These are phyloP conservation scores for Platismatia glauca DNA, from an alignment of 495 filamentous ascomycete species.

Conservation along the genomic window DNA sequence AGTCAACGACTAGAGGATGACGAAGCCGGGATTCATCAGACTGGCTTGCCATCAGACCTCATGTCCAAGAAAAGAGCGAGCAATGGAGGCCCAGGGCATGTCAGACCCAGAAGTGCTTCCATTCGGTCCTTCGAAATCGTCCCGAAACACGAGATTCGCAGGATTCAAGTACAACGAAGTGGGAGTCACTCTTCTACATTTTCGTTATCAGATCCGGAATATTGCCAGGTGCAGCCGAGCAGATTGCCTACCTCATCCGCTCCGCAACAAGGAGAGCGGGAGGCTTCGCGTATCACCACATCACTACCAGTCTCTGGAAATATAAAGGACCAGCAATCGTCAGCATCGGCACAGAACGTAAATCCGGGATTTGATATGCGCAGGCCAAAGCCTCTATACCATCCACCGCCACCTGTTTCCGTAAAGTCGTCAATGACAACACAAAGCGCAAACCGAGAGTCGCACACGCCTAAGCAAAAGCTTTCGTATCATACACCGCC, in stretches of 20 bases:
- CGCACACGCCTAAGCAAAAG: not conserved
- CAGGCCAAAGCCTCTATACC: not conserved
- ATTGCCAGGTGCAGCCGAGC: not conserved
- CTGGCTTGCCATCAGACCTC: not conserved
- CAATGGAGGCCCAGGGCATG: constrained; percentile 13
- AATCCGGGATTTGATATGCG: not conserved
- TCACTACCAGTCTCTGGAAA: not conserved
- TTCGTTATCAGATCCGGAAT: not conserved
- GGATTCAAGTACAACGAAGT: constrained; percentile 12
- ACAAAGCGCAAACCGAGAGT: not conserved
- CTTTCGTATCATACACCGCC: not conserved
- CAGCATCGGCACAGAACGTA: not conserved
- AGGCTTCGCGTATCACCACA: not conserved
- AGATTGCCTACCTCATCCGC: not conserved
- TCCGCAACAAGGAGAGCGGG: not conserved
- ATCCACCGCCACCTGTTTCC: not conserved
- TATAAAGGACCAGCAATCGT: not conserved
- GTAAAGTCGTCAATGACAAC: not conserved
- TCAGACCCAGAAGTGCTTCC: constrained; percentile 19
- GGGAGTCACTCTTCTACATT: constrained; percentile 16
- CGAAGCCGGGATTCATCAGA: not conserved
- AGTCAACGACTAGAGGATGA: constrained; percentile 13
- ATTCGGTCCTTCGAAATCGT: constrained; percentile 17
- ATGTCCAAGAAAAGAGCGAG: not conserved
- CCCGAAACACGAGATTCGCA: constrained; percentile 16